Conservation (phyloP, 1,284 basidiomycete species). For the Schizophyllum commune region DNA sequence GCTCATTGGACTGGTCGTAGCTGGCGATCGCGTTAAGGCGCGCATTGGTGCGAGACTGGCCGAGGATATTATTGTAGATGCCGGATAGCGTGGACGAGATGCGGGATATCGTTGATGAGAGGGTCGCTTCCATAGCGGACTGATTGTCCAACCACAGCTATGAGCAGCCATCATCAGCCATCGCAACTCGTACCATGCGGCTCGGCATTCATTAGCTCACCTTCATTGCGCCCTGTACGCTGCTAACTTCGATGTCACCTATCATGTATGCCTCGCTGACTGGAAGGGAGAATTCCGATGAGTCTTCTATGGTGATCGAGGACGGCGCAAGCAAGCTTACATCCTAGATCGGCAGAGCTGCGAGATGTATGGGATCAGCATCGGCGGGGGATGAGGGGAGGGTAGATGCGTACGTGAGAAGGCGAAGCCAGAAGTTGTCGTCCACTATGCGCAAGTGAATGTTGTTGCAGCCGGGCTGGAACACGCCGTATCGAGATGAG, state of each 20-base stretch:
- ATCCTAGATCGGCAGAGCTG: conserved; percentile 67
- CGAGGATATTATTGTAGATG: conserved; percentile 73
- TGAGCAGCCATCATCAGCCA: conserved; percentile 18
- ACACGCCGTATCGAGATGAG: conserved; percentile 48
- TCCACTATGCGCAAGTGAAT: conserved; percentile 61
- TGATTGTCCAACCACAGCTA: conserved; percentile 84
- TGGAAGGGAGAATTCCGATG: conserved; percentile 22
- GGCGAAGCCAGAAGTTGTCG: conserved; percentile 76
- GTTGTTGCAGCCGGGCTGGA: conserved; percentile 42
- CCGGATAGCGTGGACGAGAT: conserved; percentile 63
- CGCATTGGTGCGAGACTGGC: conserved; percentile 71
- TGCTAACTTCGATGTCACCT: conserved; percentile 68
- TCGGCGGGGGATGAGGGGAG: conserved; percentile 6
- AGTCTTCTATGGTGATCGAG: conserved; percentile 8
- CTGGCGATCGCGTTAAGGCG: conserved; percentile 82
- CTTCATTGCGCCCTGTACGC: conserved; percentile 71
- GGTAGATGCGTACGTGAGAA: conserved; percentile 46
- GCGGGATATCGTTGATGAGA: conserved; percentile 60
- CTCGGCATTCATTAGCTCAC: conserved; percentile 34
- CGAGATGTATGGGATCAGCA: conserved; percentile 10
- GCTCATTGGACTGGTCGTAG: conserved; percentile 82
- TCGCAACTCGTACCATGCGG: conserved; percentile 8
- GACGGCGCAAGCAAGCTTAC: conserved; percentile 32
- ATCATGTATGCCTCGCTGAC: conserved; percentile 89
- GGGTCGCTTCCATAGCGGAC: conserved; percentile 50